Evolutionary conservation across 2,329 filamentous ascomycete genomes (phyloP), one percentile per base, ranked within the genome.

Genomic region (Cryphonectria radicalis): DNA sequence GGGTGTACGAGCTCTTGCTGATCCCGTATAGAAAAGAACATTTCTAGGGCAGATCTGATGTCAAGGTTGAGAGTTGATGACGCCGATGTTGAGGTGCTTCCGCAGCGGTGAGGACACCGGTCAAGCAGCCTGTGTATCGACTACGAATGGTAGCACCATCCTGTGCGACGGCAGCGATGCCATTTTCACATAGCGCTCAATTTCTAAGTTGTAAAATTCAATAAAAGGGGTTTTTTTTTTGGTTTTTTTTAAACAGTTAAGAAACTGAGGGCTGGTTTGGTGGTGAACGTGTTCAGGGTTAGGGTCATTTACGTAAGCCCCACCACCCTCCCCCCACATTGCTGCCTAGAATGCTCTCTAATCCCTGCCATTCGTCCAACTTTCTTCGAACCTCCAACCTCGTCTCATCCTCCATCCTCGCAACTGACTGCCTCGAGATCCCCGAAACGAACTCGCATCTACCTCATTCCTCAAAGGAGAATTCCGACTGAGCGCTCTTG

Each of bases 101-200:
- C 35, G 19, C 35, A 40, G 59, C 59, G 59, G 59, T 62, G 59
- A 62, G 22, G 35, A 62, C 35, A n/a, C 32, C 59, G 32, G 59
- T 40, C 32, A 40, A 40, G 59, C 32, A 22, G 59, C 22, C 7
- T 4, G 59, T 7, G 35, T 37, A 13, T 62, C 59, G 32, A 62
- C 10, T 62, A 40, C 11, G 32, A 37, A 6, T 62, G 22, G 17
- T 40, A 25, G 35, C 32, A 14, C 32, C 59, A 62, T n/a, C 11
- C 1, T 40, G 35, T 62, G 19, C 22, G 35, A 62, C 35, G 3
- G 59, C 40, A 7, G 32, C 19, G 22, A n/a, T 35, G 35, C 35
- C 35, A 40, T 40, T n/a, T 1, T 37, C 14, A 32, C 55, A 59
- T 6, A 59, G 32, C 32, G 32, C 32, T 35, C 25, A 17, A 57